Conservation (phyloP, 176 grass and related monocot genomes). For the Oryza meridionalis region DNA sequence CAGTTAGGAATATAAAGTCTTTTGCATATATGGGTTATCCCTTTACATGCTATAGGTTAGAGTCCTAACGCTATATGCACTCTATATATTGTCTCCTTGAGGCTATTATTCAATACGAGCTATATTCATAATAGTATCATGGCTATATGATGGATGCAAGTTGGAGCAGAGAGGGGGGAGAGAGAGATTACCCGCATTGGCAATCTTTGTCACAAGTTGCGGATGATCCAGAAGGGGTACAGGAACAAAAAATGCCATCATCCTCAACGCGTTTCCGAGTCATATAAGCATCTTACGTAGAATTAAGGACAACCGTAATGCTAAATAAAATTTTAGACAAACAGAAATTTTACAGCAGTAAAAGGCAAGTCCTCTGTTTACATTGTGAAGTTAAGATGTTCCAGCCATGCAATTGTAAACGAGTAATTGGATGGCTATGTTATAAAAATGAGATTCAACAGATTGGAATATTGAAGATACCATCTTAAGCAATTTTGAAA, state of each 20-base stretch:
- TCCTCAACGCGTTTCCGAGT: slow-evolving; percentile 81
- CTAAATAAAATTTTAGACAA: background rate
- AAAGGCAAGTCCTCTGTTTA: background rate
- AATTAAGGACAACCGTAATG: slow-evolving; percentile 47
- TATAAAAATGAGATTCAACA: background rate
- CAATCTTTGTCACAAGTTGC: slow-evolving; percentile 76
- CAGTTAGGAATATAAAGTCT: too few species aligned
- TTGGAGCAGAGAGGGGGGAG: background rate
- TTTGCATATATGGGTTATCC: too few species aligned
- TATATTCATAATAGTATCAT: too few species aligned
- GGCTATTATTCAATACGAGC: too few species aligned
- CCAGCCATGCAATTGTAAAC: background rate
- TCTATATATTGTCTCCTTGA: too few species aligned
- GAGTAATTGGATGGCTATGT: background rate
- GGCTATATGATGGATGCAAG: background rate
- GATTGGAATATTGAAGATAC: background rate
- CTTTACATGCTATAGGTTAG: too few species aligned
- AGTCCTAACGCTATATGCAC: too few species aligned
- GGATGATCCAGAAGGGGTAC: slow-evolving; percentile 56
- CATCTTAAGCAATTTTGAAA: slow-evolving; percentile 12
- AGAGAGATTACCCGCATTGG: slow-evolving; percentile 71
- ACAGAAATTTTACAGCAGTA: background rate
- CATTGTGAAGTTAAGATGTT: slow-evolving; percentile 1
- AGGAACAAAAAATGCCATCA: slow-evolving; percentile 90
- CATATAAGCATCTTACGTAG: slow-evolving; percentile 68